Percentiles rank a stretch among this genome's conserved stretches.
These are phyloP conservation scores for Phytophthora syringae DNA, from an alignment of 352 stramenopile species.

Conservation along the genomic window DNA sequence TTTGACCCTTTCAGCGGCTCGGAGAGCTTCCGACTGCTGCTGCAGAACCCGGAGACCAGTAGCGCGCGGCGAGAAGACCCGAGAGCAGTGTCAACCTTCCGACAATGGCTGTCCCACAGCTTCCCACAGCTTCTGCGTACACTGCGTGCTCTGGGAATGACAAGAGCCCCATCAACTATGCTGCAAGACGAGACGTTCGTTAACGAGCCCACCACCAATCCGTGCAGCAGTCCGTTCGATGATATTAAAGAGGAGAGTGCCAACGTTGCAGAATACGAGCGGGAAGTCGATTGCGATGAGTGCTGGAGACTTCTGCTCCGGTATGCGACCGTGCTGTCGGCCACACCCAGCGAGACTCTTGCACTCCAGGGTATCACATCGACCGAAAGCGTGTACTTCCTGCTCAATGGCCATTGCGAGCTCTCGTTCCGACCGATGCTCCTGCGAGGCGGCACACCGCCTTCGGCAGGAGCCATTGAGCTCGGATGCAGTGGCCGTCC, in stretches of 20 bases:
- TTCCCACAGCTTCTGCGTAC: conserved; percentile 44
- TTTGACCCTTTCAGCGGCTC: conserved; percentile 55
- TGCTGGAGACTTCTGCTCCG: conserved; percentile 23
- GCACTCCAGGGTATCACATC: conserved; percentile 9
- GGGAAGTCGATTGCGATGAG: conserved; percentile 7
- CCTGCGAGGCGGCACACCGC: conserved; percentile 3
- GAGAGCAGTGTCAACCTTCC: conserved; percentile 29
- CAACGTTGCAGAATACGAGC: conserved; percentile 1
- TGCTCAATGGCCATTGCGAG: conserved; percentile 31
- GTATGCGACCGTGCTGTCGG: conserved; percentile 23
- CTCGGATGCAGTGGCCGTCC: neutral
- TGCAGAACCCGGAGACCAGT: conserved; percentile 29
- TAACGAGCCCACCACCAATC: neutral
- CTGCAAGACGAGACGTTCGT: neutral
- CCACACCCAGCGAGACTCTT: conserved; percentile 19
- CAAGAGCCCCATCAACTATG: neutral
- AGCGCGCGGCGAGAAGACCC: conserved; percentile 23
- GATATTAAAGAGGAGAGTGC: conserved; percentile 5
- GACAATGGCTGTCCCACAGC: conserved; percentile 33
- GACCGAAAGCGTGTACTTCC: conserved; percentile 24
- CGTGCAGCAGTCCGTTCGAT: conserved; percentile 6
- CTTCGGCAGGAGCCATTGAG: neutral
- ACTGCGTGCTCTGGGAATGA: conserved; percentile 19
- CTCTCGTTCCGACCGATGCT: conserved; percentile 30
- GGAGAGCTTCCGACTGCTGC: conserved; percentile 40